Conservation (phyloP, 139 green algal species). For the Astrephomene gubernaculifera region DNA sequence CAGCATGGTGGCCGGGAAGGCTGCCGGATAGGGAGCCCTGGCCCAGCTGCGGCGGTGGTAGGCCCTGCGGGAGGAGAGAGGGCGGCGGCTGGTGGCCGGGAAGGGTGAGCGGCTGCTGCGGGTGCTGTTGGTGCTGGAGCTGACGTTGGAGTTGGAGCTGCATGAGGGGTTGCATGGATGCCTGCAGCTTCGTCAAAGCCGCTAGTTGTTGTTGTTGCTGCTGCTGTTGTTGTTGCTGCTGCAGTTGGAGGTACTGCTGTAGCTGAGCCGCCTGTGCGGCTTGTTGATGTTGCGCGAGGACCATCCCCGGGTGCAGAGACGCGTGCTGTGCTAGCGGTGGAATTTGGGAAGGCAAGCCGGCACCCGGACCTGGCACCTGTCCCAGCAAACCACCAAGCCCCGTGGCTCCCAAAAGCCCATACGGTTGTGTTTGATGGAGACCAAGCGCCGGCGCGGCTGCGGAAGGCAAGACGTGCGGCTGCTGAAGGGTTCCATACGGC, state of each 20-base stretch:
- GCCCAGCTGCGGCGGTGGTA: not conserved
- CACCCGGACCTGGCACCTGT: not conserved
- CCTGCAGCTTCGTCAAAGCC: not conserved
- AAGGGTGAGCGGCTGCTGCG: not conserved
- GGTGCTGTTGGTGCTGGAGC: slow-evolving; percentile 1
- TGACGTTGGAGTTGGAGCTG: not conserved
- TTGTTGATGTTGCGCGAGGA: not conserved
- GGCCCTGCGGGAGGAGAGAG: not conserved
- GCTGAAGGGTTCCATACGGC: not conserved
- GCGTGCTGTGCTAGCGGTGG: not conserved
- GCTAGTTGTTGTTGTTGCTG: slow-evolving; percentile 20
- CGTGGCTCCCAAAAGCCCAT: not conserved
- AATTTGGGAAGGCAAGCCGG: not conserved
- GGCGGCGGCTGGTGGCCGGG: not conserved
- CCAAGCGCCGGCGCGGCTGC: not conserved
- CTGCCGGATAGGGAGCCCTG: too few relatives aligned
- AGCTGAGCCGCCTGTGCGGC: slow-evolving; percentile 23
- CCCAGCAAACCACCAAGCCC: not conserved
- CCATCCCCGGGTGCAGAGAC: not conserved
- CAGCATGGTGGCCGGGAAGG: not conserved
- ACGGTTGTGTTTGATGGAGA: not conserved
- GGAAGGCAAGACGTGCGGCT: not conserved
- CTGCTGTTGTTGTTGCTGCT: slow-evolving; percentile 22
- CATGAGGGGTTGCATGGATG: not conserved
- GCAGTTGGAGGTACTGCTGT: slow-evolving; percentile 42